Percentiles rank a stretch among this genome's conserved stretches.
Evolutionary conservation across 305 asterid genomes (phyloP).

Genomic region (Euphrasia arctica): DNA sequence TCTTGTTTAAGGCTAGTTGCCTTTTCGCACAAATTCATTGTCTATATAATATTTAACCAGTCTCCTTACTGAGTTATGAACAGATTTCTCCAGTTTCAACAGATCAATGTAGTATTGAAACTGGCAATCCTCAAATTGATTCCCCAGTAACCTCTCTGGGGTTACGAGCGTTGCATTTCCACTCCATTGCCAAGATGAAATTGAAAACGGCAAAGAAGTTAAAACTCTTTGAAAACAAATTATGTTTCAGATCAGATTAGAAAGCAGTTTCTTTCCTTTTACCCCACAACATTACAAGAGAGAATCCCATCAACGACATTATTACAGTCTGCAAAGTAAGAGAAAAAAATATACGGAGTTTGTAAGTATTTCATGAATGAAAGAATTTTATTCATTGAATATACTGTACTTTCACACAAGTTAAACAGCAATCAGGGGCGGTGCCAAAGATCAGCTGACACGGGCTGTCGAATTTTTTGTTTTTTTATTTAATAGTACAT

Average conservation of each 20-base stretch:
- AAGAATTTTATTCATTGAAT: too few relatives aligned
- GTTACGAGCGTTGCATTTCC: not conserved
- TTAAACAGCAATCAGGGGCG: too few relatives aligned
- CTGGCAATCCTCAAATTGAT: too few relatives aligned
- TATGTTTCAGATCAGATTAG: not conserved
- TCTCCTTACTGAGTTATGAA: not conserved
- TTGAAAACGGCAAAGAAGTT: conserved; percentile 4
- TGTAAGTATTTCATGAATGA: too few relatives aligned
- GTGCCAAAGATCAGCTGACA: too few relatives aligned
- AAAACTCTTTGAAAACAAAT: not conserved
- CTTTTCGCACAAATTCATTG: not conserved
- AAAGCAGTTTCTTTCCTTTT: conserved; percentile 39
- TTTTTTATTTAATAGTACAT: too few relatives aligned
- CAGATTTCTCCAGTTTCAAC: not conserved
- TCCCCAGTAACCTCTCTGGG: not conserved
- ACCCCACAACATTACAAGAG: conserved; percentile 90
- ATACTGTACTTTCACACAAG: too few relatives aligned
- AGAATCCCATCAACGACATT: conserved; percentile 93
- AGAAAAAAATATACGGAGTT: not conserved
- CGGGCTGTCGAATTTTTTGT: too few relatives aligned
- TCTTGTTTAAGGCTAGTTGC: not conserved
- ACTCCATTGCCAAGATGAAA: not conserved
- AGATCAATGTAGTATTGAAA: too few relatives aligned
- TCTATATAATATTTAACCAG: not conserved
- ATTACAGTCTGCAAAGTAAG: conserved; percentile 65